phyloP scores from a whole-genome alignment of 768 basidiomycete genomes.

The Amanita exitialis region DNA sequence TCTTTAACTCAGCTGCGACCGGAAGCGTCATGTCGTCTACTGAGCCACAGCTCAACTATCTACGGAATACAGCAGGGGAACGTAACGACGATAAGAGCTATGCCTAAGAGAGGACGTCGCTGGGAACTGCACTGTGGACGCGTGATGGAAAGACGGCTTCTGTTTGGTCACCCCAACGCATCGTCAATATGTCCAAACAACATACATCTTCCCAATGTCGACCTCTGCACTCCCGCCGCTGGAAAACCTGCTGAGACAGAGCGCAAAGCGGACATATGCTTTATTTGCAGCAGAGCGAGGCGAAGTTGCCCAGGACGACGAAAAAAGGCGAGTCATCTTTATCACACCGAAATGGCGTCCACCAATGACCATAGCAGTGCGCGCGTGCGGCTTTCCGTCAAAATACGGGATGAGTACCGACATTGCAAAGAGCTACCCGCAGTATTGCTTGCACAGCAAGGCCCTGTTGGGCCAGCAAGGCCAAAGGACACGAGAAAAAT shows the following conservation, averaged over 20 bases:
- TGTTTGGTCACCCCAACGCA: not conserved
- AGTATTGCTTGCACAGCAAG: conserved; percentile 72
- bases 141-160: not conserved
- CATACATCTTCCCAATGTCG: conserved; percentile 20
- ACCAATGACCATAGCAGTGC: conserved; percentile 30
- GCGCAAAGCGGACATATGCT: conserved; percentile 63
- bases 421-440: conserved; percentile 81
- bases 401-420: conserved; percentile 85
- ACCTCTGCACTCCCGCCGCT: conserved; percentile 52
- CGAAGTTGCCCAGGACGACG: conserved; percentile 53
- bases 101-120: not conserved
- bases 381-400: conserved; percentile 68
- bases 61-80: conserved; percentile 22
- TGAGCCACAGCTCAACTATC: conserved; percentile 18
- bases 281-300: conserved; percentile 61
- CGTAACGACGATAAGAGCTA: conserved; percentile 5
- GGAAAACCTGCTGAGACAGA: conserved; percentile 50
- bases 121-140: conserved; percentile 4
- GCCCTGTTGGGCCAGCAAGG: conserved; percentile 68
- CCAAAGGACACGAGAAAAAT: conserved; percentile 56
- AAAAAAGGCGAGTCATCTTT: conserved; percentile 44
- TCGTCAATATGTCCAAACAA: conserved; percentile 16
- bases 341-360: not conserved
- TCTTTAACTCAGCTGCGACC: conserved; percentile 56
- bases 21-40: conserved; percentile 28